Percentiles rank a stretch among this genome's conserved stretches.
Evolutionary conservation across 306 rosid genomes (phyloP).

Genomic region (Dryas alaskensis): DNA sequence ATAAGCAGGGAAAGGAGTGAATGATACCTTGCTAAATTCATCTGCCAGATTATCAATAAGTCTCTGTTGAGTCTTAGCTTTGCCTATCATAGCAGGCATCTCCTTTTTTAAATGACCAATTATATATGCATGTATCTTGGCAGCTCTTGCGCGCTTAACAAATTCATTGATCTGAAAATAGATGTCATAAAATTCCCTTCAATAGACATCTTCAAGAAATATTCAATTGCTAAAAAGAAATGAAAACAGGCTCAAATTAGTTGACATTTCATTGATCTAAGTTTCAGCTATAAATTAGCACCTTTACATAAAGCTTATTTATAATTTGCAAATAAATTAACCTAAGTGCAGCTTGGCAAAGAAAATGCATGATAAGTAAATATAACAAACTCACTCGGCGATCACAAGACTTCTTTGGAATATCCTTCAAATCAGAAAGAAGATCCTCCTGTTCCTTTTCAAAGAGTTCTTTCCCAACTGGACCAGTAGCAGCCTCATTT

Average conservation of each 20-base stretch:
- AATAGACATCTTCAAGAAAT: background rate
- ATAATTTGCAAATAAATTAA: background rate
- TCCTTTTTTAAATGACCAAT: constrained; percentile 79
- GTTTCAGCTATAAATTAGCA: background rate
- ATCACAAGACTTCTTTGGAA: constrained; percentile 95
- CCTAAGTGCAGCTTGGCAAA: background rate
- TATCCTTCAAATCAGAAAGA: constrained; percentile 82
- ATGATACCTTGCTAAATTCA: constrained; percentile 75
- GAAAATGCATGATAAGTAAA: background rate
- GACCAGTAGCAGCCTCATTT: constrained; percentile 48
- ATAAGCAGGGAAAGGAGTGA: background rate
- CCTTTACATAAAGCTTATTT: background rate
- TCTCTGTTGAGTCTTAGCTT: constrained; percentile 77
- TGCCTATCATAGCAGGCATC: constrained; percentile 91
- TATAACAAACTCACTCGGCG: constrained; percentile 59
- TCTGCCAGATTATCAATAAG: constrained; percentile 66
- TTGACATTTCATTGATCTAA: background rate
- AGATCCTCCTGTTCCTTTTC: constrained; percentile 89
- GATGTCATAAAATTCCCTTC: background rate
- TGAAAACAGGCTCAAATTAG: background rate
- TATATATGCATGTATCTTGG: constrained; percentile 85
- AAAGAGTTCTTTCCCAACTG: constrained; percentile 82
- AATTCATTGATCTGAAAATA: constrained; percentile 78
- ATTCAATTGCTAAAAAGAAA: background rate
- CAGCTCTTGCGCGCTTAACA: constrained; percentile 92